Evolutionary conservation across 352 stramenopile genomes (phyloP).

Genomic region (Phytopythium cucurbitacearum): DNA sequence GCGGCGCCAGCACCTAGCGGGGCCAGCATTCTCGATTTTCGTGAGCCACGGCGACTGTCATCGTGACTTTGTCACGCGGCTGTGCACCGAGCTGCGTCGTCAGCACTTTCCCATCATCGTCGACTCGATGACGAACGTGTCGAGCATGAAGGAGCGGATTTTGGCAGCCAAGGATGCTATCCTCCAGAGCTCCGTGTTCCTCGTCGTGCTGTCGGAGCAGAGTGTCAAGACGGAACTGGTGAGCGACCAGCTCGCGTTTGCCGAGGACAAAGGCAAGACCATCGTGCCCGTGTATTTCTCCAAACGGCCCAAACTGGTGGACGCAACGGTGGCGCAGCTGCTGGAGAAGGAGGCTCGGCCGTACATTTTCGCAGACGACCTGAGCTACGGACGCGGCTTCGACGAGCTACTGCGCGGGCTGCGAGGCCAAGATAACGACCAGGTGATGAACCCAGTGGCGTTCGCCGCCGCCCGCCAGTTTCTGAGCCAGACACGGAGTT

Average conservation of each 20-base stretch:
- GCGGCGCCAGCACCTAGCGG: constrained; percentile 14
- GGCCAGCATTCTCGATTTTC: constrained; percentile 51
- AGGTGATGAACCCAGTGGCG: constrained; percentile 26
- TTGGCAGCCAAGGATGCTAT: constrained; percentile 77
- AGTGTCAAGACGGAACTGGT: constrained; percentile 78
- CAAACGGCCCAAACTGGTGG: constrained; percentile 36
- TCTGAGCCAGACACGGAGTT: constrained; percentile 18
- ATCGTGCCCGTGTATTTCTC: constrained; percentile 75
- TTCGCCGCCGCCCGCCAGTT: constrained; percentile 32
- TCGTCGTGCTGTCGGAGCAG: constrained; percentile 72
- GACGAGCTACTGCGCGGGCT: constrained; percentile 48
- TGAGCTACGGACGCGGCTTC: constrained; percentile 65
- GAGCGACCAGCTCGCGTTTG: constrained; percentile 79
- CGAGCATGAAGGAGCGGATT: constrained; percentile 72
- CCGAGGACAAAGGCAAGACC: constrained; percentile 74
- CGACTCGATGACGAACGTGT: constrained; percentile 67
- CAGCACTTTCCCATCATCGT: constrained; percentile 49
- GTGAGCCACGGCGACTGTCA: constrained; percentile 77
- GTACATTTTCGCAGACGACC: constrained; percentile 55
- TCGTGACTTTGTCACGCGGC: constrained; percentile 51
- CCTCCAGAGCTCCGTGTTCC: constrained; percentile 54
- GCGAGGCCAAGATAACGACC: constrained; percentile 13
- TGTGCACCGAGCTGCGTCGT: constrained; percentile 47
- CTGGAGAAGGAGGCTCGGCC: constrained; percentile 30
- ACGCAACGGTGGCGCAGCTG: constrained; percentile 26